Percentiles rank a stretch among this genome's conserved stretches.
These are phyloP conservation scores for Botryotinia convoluta DNA, from an alignment of 2,329 filamentous ascomycete genomes.

Conservation along the genomic window DNA sequence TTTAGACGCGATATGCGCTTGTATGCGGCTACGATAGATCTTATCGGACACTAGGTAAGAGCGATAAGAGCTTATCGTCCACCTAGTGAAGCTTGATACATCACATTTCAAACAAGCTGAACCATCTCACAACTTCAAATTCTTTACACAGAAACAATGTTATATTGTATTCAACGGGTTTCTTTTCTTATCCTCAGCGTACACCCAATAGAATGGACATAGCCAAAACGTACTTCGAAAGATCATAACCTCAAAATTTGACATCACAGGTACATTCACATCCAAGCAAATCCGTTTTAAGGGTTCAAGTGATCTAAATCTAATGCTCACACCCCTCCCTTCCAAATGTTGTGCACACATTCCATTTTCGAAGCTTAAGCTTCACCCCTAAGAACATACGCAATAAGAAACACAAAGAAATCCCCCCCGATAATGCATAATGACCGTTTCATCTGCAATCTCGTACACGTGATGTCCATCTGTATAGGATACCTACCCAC, in stretches of 20 bases:
- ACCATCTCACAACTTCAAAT: background rate
- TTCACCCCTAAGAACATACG: background rate
- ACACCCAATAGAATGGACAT: background rate
- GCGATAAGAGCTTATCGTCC: constrained; percentile 13
- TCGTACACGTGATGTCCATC: constrained; percentile 4
- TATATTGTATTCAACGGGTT: background rate
- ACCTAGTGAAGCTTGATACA: background rate
- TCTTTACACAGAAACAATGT: background rate
- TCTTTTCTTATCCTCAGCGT: background rate
- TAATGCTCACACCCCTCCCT: constrained; percentile 14
- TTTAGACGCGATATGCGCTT: constrained; percentile 14
- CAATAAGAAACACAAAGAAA: background rate
- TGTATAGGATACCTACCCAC: background rate
- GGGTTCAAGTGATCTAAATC: constrained; percentile 17
- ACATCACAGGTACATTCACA: constrained; percentile 4
- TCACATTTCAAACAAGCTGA: constrained; percentile 7
- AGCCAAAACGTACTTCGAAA: background rate
- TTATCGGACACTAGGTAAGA: background rate
- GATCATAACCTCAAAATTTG: background rate
- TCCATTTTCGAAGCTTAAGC: constrained; percentile 4
- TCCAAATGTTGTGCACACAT: constrained; percentile 13
- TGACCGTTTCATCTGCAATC: constrained; percentile 19
- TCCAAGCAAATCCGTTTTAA: background rate
- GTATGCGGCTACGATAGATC: background rate
- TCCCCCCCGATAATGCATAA: constrained; percentile 17